Percentiles rank a stretch among this genome's conserved stretches.
phyloP scores from a whole-genome alignment of 805 yeast genomes.

The Tetrapisispora iriomotensis region DNA sequence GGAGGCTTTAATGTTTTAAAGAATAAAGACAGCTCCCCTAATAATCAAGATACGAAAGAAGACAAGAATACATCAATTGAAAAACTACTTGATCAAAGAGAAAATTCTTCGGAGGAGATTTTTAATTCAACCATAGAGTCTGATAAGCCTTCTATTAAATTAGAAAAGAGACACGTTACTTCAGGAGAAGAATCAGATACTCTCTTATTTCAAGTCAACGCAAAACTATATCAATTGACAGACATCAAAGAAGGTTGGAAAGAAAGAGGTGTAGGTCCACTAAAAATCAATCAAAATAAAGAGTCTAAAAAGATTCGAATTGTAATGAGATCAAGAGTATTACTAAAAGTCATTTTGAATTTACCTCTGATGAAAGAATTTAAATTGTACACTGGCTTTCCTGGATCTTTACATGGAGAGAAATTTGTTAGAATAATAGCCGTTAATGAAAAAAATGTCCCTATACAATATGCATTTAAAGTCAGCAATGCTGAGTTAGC shows the following conservation, averaged over 20 bases:
- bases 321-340: constrained; percentile 86
- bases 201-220: constrained; percentile 55
- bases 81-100: constrained; percentile 10
- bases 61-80: constrained; percentile 6
- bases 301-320: constrained; percentile 45
- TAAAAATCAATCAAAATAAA: constrained; percentile 60
- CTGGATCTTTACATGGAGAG: constrained; percentile 74
- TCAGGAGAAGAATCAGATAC: constrained; percentile 91
- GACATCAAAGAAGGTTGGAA: constrained; percentile 79
- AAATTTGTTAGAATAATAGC: constrained; percentile 72
- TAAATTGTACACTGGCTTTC: constrained; percentile 67
- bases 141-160: constrained; percentile 33
- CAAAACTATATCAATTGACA: constrained; percentile 69
- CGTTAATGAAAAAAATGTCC: constrained; percentile 51
- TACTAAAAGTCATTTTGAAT: constrained; percentile 73
- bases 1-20: constrained; percentile 25
- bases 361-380: constrained; percentile 54
- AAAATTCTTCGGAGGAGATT: constrained; percentile 16
- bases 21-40: constrained; percentile 6
- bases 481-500: constrained; percentile 56
- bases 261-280: constrained; percentile 82
- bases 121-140: constrained; percentile 9
- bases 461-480: constrained; percentile 76
- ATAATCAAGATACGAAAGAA: constrained; percentile 8
- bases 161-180: constrained; percentile 47